These are phyloP conservation scores for Pouteria glomerata DNA, from an alignment of 148 eudicot genomes.

Conservation along the genomic window DNA sequence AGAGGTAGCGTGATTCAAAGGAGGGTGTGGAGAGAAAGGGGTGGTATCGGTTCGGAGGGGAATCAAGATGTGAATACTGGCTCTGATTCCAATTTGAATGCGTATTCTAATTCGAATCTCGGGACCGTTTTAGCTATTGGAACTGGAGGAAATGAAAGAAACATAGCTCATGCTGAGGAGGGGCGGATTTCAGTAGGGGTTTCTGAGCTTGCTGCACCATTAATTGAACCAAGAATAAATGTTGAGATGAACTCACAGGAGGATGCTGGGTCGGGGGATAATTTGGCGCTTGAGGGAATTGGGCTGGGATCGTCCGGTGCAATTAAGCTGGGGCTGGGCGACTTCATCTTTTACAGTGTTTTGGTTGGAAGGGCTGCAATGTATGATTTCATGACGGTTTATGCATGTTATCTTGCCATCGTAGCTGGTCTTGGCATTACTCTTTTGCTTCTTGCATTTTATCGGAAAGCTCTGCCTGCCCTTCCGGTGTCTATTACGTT, in stretches of 20 bases:
- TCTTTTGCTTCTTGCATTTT: constrained; percentile 66
- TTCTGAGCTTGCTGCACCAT: constrained; percentile 50
- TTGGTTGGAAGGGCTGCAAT: constrained; percentile 96
- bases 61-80: constrained; percentile 14
- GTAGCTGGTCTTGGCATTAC: constrained; percentile 92
- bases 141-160: constrained; percentile 25
- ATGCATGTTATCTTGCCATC: constrained; percentile 89
- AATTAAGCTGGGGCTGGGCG: constrained; percentile 84
- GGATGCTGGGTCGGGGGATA: constrained; percentile 28
- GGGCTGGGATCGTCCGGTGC: constrained; percentile 89
- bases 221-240: constrained; percentile 49
- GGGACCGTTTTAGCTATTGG: constrained; percentile 15
- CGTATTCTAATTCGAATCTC: constrained; percentile 14
- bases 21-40: constrained; percentile 60
- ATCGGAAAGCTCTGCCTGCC: constrained; percentile 94
- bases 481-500: constrained; percentile 84
- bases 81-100: constrained; percentile 10
- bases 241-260: constrained; percentile 25
- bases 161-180: constrained; percentile 41
- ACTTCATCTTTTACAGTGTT: constrained; percentile 92
- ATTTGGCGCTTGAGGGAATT: constrained; percentile 75
- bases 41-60: constrained; percentile 16
- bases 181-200: constrained; percentile 29
- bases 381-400: constrained; percentile 92
- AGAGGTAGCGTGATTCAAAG: constrained; percentile 30